phyloP scores from a whole-genome alignment of 345 rosid species.

The Anacardium occidentale region DNA sequence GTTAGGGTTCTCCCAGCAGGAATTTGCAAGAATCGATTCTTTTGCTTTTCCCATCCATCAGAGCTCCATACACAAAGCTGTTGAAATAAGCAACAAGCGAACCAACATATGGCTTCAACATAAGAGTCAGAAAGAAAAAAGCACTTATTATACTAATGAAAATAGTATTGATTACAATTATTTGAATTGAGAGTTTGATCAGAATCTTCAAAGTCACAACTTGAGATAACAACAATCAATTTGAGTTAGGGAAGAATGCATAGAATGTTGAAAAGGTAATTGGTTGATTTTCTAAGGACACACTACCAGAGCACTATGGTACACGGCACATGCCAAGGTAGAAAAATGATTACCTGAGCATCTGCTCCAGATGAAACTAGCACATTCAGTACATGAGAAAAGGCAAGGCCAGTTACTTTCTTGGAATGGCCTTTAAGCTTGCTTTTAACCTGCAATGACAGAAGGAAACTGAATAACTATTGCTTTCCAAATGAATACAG shows the following conservation, averaged over 20 bases:
- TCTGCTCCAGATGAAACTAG: conserved; percentile 89
- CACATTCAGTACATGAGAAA: conserved; percentile 68
- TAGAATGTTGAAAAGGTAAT: neutral
- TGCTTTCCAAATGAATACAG: neutral
- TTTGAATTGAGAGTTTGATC: neutral
- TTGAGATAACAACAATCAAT: neutral
- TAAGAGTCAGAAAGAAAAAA: neutral
- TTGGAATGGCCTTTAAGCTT: conserved; percentile 87
- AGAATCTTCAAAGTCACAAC: neutral
- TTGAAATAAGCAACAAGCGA: conserved; percentile 7
- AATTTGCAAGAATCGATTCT: conserved; percentile 59
- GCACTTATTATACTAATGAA: neutral
- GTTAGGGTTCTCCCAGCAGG: conserved; percentile 62
- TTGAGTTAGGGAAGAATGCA: neutral
- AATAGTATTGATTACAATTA: neutral
- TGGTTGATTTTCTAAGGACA: neutral
- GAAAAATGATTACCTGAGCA: conserved; percentile 57
- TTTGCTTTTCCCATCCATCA: conserved; percentile 93
- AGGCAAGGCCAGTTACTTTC: conserved; percentile 84
- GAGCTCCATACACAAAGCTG: conserved; percentile 89
- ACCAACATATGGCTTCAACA: conserved; percentile 12
- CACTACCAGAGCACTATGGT: neutral
- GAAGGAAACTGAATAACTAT: conserved; percentile 7
- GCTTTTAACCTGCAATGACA: conserved; percentile 66
- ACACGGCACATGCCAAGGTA: neutral